Base-by-base conservation (phyloP, 768 basidiomycete species). In the Auricularia cornea region DNA sequence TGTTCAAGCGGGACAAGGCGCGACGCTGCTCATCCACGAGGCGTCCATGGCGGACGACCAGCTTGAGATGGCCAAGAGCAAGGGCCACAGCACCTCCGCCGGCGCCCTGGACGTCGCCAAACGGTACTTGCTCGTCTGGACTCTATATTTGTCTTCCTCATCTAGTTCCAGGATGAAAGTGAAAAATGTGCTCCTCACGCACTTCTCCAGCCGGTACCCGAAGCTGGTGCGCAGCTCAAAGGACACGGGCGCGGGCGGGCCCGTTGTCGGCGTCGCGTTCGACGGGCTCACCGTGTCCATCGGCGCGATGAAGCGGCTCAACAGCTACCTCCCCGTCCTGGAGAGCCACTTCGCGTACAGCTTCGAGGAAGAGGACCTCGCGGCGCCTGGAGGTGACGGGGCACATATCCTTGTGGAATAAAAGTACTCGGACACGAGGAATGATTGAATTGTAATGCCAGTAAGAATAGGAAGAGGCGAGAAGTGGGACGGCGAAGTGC, bases 121-220 rank as follows among this genome's bases (percentile, higher is more conserved):
- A 70, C 78, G 79, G 93, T 91, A 66, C 32, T 26, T 26, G 57
- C 63, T 20, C 60, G 3, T 51, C 20, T 52, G 8, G 6, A 28
- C 10, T n/a, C 10, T 23, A n/a, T n/a, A 31, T 26, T 20, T 16
- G 28, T 14, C 54, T 57, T 5, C 12, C 23, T 10, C 30, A 4
- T 26, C 12, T 10, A 20, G 11, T 33, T 33, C 41, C 63, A 95
- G 93, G 65, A 96, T 96, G 94, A 79, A 83, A 11, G 94, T 94
- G 1, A 77, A 85, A 61, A 86, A 92, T 66, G 80, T 92, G 48
- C 83, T 98, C n/a, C 82, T 98, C 26, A 98, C 94, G 0, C 95
- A 98, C 72, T 98, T 98, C 76, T 97, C 94, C 11, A 91, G 91
- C 44, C 87, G 94, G 31, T 95, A 96, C 73, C 93, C 95, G 20